Percentiles rank a stretch among this genome's conserved stretches.
Evolutionary conservation across 768 basidiomycete genomes (phyloP).

Genomic region (Porpolomopsis calyptriformis): DNA sequence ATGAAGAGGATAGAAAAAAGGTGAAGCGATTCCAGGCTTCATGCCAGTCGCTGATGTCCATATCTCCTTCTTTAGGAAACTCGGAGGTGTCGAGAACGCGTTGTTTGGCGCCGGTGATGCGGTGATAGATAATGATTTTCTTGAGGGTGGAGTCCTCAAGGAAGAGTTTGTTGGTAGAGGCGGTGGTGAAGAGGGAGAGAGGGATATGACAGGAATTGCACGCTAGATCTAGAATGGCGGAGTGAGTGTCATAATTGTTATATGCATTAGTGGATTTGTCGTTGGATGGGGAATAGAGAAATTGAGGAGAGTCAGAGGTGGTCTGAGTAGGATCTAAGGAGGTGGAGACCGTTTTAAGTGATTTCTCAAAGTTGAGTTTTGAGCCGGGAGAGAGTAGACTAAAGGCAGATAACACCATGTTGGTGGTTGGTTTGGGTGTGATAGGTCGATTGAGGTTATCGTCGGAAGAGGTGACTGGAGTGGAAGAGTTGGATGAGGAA

Average conservation of each 20-base stretch:
- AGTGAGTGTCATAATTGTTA: slow-evolving; percentile 1
- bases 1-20: slow-evolving; percentile 3
- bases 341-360: not conserved
- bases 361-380: not conserved
- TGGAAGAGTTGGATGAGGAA: not conserved
- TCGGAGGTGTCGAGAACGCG: slow-evolving; percentile 10
- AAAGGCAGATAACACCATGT: not conserved
- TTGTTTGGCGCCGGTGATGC: not conserved
- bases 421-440: not conserved
- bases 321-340: not conserved
- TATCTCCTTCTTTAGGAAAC: slow-evolving; percentile 9
- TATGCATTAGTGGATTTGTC: not conserved
- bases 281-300: not conserved
- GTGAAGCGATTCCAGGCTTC: slow-evolving; percentile 10
- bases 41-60: slow-evolving; percentile 12
- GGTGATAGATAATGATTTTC: not conserved
- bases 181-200: slow-evolving; percentile 3
- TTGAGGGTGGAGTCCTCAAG: not conserved
- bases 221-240: slow-evolving; percentile 7
- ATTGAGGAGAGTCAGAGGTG: not conserved
- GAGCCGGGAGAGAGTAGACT: not conserved
- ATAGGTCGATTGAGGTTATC: not conserved
- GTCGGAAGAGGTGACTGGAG: not conserved
- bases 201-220: slow-evolving; percentile 2
- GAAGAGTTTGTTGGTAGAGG: not conserved